Percentiles rank a stretch among this genome's conserved stretches.
Conservation (phyloP, 306 rosid genomes). For the Trifolium dubium region DNA sequence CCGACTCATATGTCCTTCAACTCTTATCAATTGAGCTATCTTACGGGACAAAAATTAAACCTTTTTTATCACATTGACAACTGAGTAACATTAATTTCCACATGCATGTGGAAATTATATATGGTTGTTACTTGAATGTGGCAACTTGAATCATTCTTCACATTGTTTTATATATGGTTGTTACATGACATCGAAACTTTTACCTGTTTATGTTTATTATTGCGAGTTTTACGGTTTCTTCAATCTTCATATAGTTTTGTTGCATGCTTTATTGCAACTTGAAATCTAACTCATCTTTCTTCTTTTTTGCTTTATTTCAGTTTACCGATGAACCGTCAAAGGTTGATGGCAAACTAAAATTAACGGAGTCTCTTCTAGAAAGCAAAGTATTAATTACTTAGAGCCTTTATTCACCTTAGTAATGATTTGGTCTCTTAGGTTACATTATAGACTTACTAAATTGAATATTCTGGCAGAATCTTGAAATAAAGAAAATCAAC, state of each 20-base stretch:
- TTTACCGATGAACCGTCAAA: conserved; percentile 83
- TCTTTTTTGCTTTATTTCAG: conserved; percentile 48
- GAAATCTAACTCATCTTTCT: conserved; percentile 39
- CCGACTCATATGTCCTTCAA: too few relatives aligned
- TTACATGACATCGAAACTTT: conserved; percentile 19
- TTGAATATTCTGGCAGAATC: conserved; percentile 61
- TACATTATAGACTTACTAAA: conserved; percentile 27
- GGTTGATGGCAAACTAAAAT: conserved; percentile 87
- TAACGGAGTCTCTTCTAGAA: conserved; percentile 90
- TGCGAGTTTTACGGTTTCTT: conserved; percentile 3
- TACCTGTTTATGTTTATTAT: conserved; percentile 20
- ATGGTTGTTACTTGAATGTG: too few relatives aligned
- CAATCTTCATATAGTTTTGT: conserved; percentile 12
- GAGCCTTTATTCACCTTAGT: conserved; percentile 39
- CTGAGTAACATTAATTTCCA: conserved; percentile 41
- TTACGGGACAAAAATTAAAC: background rate
- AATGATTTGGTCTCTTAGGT: conserved; percentile 17
- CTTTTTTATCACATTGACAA: conserved; percentile 27
- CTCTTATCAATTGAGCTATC: too few relatives aligned
- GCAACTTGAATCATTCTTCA: conserved; percentile 21
- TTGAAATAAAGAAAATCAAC: conserved; percentile 81
- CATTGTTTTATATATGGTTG: background rate
- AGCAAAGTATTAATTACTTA: conserved; percentile 72
- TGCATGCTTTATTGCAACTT: conserved; percentile 23
- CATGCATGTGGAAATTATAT: conserved; percentile 15